These are phyloP conservation scores for Geotrichum klebahnii DNA, from an alignment of 1,139 yeast species.

Conservation along the genomic window DNA sequence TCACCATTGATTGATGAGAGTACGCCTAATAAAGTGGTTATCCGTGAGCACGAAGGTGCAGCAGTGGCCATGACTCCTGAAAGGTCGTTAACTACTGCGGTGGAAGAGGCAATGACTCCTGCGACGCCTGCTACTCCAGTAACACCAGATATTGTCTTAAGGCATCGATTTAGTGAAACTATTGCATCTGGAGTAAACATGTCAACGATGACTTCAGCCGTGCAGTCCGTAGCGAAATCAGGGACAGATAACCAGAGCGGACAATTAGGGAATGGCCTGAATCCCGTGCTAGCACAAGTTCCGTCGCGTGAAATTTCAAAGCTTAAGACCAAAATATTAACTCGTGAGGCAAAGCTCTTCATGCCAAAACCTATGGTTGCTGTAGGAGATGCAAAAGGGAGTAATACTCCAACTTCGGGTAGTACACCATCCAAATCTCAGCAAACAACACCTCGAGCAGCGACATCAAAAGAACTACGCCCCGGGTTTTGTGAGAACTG, in stretches of 20 bases:
- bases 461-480: slow-evolving; percentile 8
- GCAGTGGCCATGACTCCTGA: no score
- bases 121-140: no score
- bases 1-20: slow-evolving; percentile 1
- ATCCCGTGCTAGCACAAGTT: slow-evolving; percentile 62
- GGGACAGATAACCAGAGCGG: slow-evolving; percentile 44
- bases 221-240: slow-evolving; percentile 35
- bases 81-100: no score
- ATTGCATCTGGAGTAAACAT: slow-evolving; percentile 79
- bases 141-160: no score
- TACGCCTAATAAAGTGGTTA: neutral
- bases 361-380: neutral
- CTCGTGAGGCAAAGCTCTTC: slow-evolving; percentile 22
- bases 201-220: slow-evolving; percentile 49
- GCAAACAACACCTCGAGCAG: no score
- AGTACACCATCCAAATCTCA: no score
- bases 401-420: neutral
- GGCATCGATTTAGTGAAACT: slow-evolving; percentile 51
- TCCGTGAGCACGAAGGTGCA: no score
- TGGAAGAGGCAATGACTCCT: neutral
- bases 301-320: slow-evolving; percentile 63
- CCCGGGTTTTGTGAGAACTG: slow-evolving; percentile 84
- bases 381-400: neutral
- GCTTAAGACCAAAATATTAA: slow-evolving; percentile 49
- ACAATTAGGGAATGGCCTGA: slow-evolving; percentile 59